phyloP scores from a whole-genome alignment of 2,329 filamentous ascomycete genomes.

The Cadophora sp. region DNA sequence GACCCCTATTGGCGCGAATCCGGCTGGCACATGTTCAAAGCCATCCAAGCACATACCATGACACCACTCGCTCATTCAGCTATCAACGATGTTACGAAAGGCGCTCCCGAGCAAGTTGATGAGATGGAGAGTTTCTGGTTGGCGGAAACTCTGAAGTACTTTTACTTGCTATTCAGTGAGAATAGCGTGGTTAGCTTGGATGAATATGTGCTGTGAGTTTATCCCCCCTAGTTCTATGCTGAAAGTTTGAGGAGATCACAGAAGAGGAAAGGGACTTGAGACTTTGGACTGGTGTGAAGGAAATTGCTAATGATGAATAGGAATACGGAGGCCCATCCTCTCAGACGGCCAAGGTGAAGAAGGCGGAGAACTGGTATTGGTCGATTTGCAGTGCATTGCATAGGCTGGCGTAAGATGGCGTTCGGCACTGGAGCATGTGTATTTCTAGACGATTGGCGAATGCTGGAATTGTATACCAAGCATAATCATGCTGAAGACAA shows the following conservation, averaged over 20 bases:
- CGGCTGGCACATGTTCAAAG: conserved; percentile 57
- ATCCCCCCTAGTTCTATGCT: no score
- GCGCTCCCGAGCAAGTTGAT: conserved; percentile 49
- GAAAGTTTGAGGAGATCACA: no score
- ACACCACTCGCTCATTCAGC: conserved; percentile 52
- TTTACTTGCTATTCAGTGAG: conserved; percentile 58
- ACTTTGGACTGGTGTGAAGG: no score
- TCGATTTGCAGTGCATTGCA: neutral
- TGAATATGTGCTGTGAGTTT: conserved; percentile 57
- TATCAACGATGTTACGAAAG: conserved; percentile 48
- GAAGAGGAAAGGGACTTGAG: no score
- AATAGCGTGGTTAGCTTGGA: conserved; percentile 63
- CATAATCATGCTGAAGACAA: neutral
- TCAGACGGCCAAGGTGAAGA: conserved; percentile 16
- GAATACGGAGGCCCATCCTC: conserved; percentile 24
- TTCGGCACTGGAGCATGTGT: neutral
- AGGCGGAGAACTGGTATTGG: neutral
- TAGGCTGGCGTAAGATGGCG: neutral
- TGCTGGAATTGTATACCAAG: neutral
- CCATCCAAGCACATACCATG: conserved; percentile 50
- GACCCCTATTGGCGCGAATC: conserved; percentile 47
- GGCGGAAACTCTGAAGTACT: conserved; percentile 71
- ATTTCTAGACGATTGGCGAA: neutral
- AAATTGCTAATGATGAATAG: neutral
- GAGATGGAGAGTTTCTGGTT: conserved; percentile 68